Evolutionary conservation across 163 green algal genomes (phyloP).

Genomic region (Chloroidium sp.): DNA sequence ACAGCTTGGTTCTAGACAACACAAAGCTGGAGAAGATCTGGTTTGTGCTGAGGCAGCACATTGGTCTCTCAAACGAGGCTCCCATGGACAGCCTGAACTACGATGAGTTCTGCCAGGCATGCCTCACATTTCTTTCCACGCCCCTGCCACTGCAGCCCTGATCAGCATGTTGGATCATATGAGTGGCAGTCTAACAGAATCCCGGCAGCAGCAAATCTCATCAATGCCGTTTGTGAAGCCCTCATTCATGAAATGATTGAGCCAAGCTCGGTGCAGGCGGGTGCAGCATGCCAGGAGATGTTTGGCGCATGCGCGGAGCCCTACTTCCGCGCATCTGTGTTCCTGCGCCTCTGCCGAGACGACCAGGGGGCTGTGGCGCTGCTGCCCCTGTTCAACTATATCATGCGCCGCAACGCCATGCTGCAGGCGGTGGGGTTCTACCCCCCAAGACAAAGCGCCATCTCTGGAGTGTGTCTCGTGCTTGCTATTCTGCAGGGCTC

Average conservation of each 20-base stretch:
- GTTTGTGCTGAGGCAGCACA: constrained; percentile 13
- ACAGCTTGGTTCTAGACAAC: constrained; percentile 10
- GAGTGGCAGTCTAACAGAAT: too few species aligned
- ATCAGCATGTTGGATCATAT: too few species aligned
- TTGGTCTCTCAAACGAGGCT: neutral
- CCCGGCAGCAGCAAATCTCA: too few species aligned
- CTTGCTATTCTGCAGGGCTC: too few species aligned
- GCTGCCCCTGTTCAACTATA: constrained; percentile 21
- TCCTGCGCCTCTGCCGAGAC: constrained; percentile 21
- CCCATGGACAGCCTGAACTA: constrained; percentile 21
- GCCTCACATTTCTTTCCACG: too few species aligned
- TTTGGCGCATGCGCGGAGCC: constrained; percentile 13
- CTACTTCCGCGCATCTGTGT: constrained; percentile 24
- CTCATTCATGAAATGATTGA: too few species aligned
- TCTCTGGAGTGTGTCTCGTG: too few species aligned
- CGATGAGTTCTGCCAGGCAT: constrained; percentile 25
- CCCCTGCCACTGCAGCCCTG: too few species aligned
- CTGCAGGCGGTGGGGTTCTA: constrained; percentile 20
- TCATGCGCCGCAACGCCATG: constrained; percentile 18
- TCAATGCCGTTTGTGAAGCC: too few species aligned
- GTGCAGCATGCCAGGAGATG: constrained; percentile 16
- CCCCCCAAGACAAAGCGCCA: too few species aligned
- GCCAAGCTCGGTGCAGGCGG: constrained; percentile 10
- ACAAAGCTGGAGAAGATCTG: constrained; percentile 15
- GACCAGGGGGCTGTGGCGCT: constrained; percentile 11